Percentiles rank a stretch among this genome's conserved stretches.
phyloP scores from a whole-genome alignment of 2,329 filamentous ascomycete species.

The Harringtonia lauricola region DNA sequence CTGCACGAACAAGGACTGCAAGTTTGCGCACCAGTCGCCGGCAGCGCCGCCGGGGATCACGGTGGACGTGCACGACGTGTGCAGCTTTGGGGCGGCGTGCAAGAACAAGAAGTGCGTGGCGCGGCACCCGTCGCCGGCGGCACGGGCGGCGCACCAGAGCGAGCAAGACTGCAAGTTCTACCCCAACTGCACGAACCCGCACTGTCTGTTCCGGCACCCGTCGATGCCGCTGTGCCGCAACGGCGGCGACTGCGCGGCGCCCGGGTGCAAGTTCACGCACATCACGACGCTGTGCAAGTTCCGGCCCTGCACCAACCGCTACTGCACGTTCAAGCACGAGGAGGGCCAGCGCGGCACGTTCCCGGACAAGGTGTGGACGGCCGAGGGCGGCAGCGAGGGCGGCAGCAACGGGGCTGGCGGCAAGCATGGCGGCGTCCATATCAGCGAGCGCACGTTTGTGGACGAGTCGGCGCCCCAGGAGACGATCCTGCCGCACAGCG shows the following conservation, averaged over 20 bases:
- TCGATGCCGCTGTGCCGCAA: slow-evolving; percentile 81
- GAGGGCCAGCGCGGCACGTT: slow-evolving; percentile 82
- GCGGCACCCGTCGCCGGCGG: slow-evolving; percentile 83
- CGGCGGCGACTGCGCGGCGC: slow-evolving; percentile 72
- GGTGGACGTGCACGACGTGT: slow-evolving; percentile 71
- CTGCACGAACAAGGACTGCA: slow-evolving; percentile 83
- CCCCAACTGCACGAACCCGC: slow-evolving; percentile 79
- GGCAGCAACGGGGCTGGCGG: slow-evolving; percentile 21
- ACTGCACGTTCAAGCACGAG: slow-evolving; percentile 79
- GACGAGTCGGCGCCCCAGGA: slow-evolving; percentile 60
- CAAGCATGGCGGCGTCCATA: no score
- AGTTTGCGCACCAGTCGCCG: slow-evolving; percentile 89
- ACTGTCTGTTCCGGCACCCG: slow-evolving; percentile 84
- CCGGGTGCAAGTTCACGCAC: slow-evolving; percentile 86
- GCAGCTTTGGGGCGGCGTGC: slow-evolving; percentile 80
- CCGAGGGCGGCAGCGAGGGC: slow-evolving; percentile 27
- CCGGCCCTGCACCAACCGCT: slow-evolving; percentile 82
- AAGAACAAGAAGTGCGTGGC: slow-evolving; percentile 91
- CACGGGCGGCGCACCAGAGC: slow-evolving; percentile 64
- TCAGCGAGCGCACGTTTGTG: slow-evolving; percentile 83
- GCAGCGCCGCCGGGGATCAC: slow-evolving; percentile 68
- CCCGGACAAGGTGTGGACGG: slow-evolving; percentile 84
- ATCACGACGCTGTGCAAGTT: slow-evolving; percentile 77
- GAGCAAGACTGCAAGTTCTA: slow-evolving; percentile 86
- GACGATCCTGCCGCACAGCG: slow-evolving; percentile 52